Base-by-base conservation (phyloP, 345 rosid species). In the Arabis hirsuta region DNA sequence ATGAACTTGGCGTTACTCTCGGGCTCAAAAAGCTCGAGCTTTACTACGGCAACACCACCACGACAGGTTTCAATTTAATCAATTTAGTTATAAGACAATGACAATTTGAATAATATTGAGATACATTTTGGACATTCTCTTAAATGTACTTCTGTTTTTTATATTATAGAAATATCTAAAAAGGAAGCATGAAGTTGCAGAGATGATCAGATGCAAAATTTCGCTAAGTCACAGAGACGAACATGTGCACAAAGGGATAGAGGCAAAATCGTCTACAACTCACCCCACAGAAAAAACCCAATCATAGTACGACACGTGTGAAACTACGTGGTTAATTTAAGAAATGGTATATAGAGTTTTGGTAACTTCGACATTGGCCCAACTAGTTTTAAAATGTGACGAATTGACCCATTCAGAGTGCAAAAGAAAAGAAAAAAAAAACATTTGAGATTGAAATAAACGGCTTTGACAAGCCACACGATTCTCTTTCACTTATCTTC, bases 391-490 rank as follows among this genome's bases (percentile, higher is more conserved):
- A 14, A 13, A 74, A 5, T 0, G 12, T 42, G 0, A n/a, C 5
- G 0, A 29, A 39, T n/a, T n/a, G n/a, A n/a, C n/a, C n/a, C n/a
- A n/a, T n/a, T n/a, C n/a, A n/a, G n/a, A 29, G 1, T n/a, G n/a
- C 3, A 32, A 50, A n/a, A 31, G 31, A 12, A n/a, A n/a, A n/a
- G n/a, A n/a, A n/a, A n/a, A n/a, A n/a, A n/a, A n/a, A n/a, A n/a
- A n/a, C n/a, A 19, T n/a, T n/a, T n/a, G 62, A 55, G 45, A 64
- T 81, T 80, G 71, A 59, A 80, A 64, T 61, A n/a, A 1, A 63
- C 61, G 73, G 73, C 72, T 55, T 45, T 55, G 75, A 79, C 78
- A 76, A 81, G 88, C 98, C 96, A 90, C 89, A 84, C 84, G 87
- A 89, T 83, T 74, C 22, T 74, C 67, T 62, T 9, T 67, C 73